Percentiles rank a stretch among this genome's conserved stretches.
Evolutionary conservation across 1,284 basidiomycete genomes (phyloP).

Genomic region (Volvariella surrecta): DNA sequence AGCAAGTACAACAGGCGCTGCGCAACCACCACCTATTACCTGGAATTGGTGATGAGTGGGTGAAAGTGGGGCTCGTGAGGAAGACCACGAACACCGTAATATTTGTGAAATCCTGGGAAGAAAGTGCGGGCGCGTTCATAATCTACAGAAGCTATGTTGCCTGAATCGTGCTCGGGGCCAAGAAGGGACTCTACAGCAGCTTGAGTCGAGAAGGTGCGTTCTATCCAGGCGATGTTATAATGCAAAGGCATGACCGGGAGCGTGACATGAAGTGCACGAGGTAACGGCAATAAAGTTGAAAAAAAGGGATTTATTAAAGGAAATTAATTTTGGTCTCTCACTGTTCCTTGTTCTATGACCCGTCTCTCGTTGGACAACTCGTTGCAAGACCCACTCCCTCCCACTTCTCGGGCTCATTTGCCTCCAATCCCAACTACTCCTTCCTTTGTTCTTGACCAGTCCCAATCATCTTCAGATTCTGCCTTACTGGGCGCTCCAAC

Average conservation of each 20-base stretch:
- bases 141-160: conserved; percentile 44
- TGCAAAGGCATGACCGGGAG: conserved; percentile 9
- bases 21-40: conserved; percentile 16
- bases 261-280: conserved; percentile 5
- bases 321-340: conserved; percentile 4
- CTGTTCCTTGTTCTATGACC: conserved; percentile 11
- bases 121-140: conserved; percentile 43
- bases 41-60: conserved; percentile 7
- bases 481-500: conserved; percentile 5
- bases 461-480: conserved; percentile 1
- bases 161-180: conserved; percentile 47
- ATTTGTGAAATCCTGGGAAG: conserved; percentile 36
- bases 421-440: conserved; percentile 7
- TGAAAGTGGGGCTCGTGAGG: conserved; percentile 3
- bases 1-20: conserved; percentile 14
- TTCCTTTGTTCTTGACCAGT: conserved; percentile 8
- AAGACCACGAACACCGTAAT: conserved; percentile 24
- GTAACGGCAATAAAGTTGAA: too few species aligned
- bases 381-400: conserved; percentile 5
- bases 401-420: conserved; percentile 5
- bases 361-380: conserved; percentile 8
- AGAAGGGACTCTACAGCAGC: conserved; percentile 33
- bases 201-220: conserved; percentile 23
- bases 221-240: conserved; percentile 24
- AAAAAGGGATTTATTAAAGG: too few species aligned